Evolutionary conservation across 164 flowering plant species (phyloP).

Genomic region (Vitis rupestris): DNA sequence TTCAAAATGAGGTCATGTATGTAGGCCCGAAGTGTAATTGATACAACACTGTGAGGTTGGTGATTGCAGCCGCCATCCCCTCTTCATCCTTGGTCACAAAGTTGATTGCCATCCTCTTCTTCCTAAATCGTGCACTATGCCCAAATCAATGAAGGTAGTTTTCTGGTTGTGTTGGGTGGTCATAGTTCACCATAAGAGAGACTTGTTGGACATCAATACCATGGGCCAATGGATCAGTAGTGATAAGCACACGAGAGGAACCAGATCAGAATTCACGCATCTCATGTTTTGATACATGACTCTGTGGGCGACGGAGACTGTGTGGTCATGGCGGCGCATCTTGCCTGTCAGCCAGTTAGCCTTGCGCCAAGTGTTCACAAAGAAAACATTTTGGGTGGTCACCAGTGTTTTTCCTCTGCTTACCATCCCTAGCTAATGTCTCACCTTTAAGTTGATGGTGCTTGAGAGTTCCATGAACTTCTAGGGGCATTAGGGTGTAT

Average conservation of each 20-base stretch:
- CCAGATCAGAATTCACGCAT: constrained; percentile 54
- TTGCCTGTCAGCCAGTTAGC: constrained; percentile 57
- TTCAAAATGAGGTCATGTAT: no score
- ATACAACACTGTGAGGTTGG: no score
- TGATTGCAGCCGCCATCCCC: constrained; percentile 20
- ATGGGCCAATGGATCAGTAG: constrained; percentile 54
- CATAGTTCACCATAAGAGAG: constrained; percentile 47
- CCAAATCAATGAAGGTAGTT: constrained; percentile 52
- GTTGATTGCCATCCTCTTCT: constrained; percentile 51
- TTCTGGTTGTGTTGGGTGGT: constrained; percentile 51
- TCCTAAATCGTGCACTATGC: no score
- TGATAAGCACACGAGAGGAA: constrained; percentile 51
- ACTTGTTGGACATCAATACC: constrained; percentile 62
- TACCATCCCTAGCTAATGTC: no score
- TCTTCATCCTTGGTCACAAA: constrained; percentile 46
- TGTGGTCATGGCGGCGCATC: constrained; percentile 47
- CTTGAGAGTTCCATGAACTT: constrained; percentile 69
- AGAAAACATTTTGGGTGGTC: constrained; percentile 53
- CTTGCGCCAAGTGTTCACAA: constrained; percentile 55
- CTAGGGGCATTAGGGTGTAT: constrained; percentile 69
- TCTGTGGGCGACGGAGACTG: constrained; percentile 51
- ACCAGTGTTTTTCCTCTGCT: constrained; percentile 24
- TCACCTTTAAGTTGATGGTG: constrained; percentile 30
- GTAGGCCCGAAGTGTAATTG: no score
- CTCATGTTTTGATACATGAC: constrained; percentile 55